phyloP scores from a whole-genome alignment of 2,329 filamentous ascomycete species.

The Colletotrichum echinochloae region DNA sequence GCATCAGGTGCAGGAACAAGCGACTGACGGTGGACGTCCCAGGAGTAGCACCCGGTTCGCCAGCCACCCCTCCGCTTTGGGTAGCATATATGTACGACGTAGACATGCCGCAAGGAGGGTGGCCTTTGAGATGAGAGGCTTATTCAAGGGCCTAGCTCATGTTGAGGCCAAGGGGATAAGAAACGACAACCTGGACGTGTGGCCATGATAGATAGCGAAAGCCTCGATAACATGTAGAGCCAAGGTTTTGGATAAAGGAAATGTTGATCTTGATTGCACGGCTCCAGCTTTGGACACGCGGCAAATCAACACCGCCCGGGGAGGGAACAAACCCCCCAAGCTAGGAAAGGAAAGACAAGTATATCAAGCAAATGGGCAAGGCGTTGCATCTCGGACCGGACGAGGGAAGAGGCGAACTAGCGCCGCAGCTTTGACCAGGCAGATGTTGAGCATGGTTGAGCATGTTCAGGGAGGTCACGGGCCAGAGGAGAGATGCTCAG shows the following conservation, averaged over 20 bases:
- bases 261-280: constrained; percentile 5
- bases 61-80: constrained; percentile 36
- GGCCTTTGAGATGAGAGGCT: constrained; percentile 26
- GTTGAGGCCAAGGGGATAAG: neutral
- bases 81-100: constrained; percentile 33
- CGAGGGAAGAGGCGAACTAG: constrained; percentile 31
- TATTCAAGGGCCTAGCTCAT: constrained; percentile 21
- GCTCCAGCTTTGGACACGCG: constrained; percentile 14
- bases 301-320: neutral
- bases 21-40: constrained; percentile 11
- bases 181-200: neutral
- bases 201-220: neutral
- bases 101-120: constrained; percentile 33
- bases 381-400: constrained; percentile 28
- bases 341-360: constrained; percentile 10
- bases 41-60: constrained; percentile 24
- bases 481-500: neutral
- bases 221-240: neutral
- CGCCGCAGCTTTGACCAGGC: constrained; percentile 28
- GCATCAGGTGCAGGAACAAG: constrained; percentile 25
- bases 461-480: constrained; percentile 12
- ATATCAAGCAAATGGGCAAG: constrained; percentile 27
- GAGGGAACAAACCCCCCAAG: neutral
- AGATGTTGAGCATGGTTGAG: neutral
- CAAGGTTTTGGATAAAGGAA: constrained; percentile 1